phyloP scores from a whole-genome alignment of 2,329 filamentous ascomycete species.

The Fusarium liriodendri region DNA sequence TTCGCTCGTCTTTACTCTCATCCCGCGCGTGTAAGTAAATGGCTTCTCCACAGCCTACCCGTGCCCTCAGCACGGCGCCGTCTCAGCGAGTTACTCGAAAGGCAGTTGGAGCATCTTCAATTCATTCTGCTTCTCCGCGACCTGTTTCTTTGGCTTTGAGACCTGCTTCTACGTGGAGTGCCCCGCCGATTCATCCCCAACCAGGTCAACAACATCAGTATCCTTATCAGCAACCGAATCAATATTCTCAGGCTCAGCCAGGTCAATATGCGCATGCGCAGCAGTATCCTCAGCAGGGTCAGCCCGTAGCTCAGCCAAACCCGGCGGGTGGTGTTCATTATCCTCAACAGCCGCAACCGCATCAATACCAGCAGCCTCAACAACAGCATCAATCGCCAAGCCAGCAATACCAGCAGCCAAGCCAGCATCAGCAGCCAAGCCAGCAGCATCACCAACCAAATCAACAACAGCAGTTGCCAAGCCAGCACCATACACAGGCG shows the following conservation, averaged over 20 bases:
- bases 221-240: conserved; percentile 11
- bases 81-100: conserved; percentile 26
- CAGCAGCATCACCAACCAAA: neutral
- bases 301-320: neutral
- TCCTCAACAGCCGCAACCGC: conserved; percentile 4
- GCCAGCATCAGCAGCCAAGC: neutral
- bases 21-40: conserved; percentile 1
- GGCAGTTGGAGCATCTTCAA: conserved; percentile 26
- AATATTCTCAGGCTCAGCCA: conserved; percentile 17
- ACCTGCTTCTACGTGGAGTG: conserved; percentile 10
- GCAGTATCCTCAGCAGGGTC: neutral
- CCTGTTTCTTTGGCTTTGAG: conserved; percentile 14
- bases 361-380: neutral
- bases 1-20: neutral
- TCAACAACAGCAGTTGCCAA: neutral
- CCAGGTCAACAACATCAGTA: conserved; percentile 6
- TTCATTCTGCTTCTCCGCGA: conserved; percentile 2
- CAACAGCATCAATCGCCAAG: neutral
- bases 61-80: neutral
- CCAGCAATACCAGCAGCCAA: neutral
- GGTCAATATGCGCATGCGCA: neutral
- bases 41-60: conserved; percentile 28
- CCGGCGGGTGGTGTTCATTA: conserved; percentile 4
- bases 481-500: neutral
- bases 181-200: conserved; percentile 2